Conservation (phyloP, 2,329 filamentous ascomycete genomes). For the Phyllosticta ampelicida region DNA sequence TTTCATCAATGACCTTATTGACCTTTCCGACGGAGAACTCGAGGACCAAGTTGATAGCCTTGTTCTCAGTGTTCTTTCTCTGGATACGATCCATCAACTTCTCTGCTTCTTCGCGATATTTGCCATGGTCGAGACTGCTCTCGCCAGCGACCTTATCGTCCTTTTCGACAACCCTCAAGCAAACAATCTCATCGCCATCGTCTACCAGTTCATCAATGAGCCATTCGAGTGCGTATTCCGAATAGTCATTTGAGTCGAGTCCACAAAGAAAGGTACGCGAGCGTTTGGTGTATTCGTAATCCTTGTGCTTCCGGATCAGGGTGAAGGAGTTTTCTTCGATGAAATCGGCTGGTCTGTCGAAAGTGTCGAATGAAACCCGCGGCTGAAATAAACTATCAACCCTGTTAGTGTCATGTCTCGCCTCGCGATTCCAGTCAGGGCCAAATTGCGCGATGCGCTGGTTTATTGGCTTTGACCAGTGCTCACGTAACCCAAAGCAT, state of each 20-base stretch:
- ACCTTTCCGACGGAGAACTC: slow-evolving; percentile 86
- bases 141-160: slow-evolving; percentile 59
- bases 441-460: neutral
- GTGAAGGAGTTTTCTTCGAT: slow-evolving; percentile 54
- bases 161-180: slow-evolving; percentile 77
- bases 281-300: slow-evolving; percentile 68
- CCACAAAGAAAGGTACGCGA: slow-evolving; percentile 86
- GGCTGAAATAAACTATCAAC: slow-evolving; percentile 48
- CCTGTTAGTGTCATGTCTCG: neutral
- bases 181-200: slow-evolving; percentile 88
- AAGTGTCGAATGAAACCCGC: slow-evolving; percentile 66
- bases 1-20: slow-evolving; percentile 78
- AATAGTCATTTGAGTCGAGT: slow-evolving; percentile 84
- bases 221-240: slow-evolving; percentile 87
- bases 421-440: neutral
- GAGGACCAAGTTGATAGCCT: slow-evolving; percentile 73
- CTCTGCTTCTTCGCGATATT: slow-evolving; percentile 67
- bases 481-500: neutral
- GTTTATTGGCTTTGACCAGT: neutral
- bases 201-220: slow-evolving; percentile 84
- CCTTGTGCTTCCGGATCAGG: slow-evolving; percentile 73
- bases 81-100: slow-evolving; percentile 66
- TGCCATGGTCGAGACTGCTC: slow-evolving; percentile 49
- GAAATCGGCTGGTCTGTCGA: slow-evolving; percentile 56
- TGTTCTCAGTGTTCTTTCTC: slow-evolving; percentile 68